Evolutionary conservation across 2,329 filamentous ascomycete species (phyloP).

Genomic region (Cytospora schulzeri): DNA sequence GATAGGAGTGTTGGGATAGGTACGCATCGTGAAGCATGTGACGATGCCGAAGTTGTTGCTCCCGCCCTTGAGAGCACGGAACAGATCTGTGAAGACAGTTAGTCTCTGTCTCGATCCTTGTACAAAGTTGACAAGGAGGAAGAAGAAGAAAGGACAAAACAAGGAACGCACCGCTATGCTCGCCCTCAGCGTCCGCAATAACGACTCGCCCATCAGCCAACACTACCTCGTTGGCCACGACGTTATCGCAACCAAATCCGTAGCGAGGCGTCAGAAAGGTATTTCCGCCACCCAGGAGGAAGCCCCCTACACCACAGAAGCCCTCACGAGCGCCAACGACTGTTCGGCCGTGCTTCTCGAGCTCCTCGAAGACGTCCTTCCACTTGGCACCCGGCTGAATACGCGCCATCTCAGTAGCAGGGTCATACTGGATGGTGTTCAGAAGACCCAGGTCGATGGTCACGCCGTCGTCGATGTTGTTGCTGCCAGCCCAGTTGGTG

Average conservation of each 20-base stretch:
- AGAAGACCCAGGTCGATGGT: slow-evolving; percentile 6
- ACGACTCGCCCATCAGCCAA: too few relatives aligned
- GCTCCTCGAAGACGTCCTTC: too few relatives aligned
- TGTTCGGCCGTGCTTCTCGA: background rate
- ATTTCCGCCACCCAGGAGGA: slow-evolving; percentile 7
- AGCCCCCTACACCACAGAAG: slow-evolving; percentile 1
- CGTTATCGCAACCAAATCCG: slow-evolving; percentile 11
- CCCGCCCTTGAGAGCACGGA: slow-evolving; percentile 31
- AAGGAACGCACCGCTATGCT: too few relatives aligned
- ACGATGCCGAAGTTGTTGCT: slow-evolving; percentile 33
- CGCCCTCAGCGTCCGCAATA: background rate
- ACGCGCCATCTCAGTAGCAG: too few relatives aligned
- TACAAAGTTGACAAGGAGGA: too few relatives aligned
- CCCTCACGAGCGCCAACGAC: slow-evolving; percentile 11
- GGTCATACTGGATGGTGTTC: too few relatives aligned
- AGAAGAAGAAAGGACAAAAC: too few relatives aligned
- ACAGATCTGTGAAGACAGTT: too few relatives aligned
- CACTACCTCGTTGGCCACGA: slow-evolving; percentile 7
- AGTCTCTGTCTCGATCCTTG: too few relatives aligned
- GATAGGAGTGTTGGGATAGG: background rate
- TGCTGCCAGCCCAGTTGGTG: slow-evolving; percentile 1
- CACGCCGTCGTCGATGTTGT: background rate
- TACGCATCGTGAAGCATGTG: slow-evolving; percentile 5
- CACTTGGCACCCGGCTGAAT: too few relatives aligned
- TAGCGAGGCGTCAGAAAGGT: background rate